These are phyloP conservation scores for Nakazawaea wyomingensis DNA, from an alignment of 805 yeast genomes.

Conservation along the genomic window DNA sequence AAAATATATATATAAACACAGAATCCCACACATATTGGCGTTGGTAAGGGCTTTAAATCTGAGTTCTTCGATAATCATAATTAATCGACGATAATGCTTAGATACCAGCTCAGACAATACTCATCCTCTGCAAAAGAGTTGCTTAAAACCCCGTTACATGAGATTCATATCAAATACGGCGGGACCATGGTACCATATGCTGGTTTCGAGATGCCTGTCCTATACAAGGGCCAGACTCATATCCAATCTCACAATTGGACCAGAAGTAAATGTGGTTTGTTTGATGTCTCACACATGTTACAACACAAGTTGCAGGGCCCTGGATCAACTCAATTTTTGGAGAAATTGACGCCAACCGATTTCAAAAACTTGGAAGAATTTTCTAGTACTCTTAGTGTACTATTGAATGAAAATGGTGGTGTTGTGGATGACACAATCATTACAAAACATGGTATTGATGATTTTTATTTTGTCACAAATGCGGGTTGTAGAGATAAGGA, in stretches of 20 bases:
- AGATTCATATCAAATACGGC: constrained; percentile 69
- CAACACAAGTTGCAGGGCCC: constrained; percentile 79
- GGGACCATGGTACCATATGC: constrained; percentile 96
- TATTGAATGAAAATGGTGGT: constrained; percentile 68
- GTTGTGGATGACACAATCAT: constrained; percentile 92
- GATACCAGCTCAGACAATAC: background rate
- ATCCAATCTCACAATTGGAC: constrained; percentile 96
- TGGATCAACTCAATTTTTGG: constrained; percentile 61
- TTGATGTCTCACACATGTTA: constrained; percentile 96
- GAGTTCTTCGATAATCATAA: no score
- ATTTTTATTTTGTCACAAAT: constrained; percentile 85
- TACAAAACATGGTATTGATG: constrained; percentile 71
- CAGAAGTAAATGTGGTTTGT: constrained; percentile 78
- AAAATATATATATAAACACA: no score
- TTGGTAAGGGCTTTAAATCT: no score
- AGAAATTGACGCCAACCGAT: constrained; percentile 86
- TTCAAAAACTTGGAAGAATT: constrained; percentile 49
- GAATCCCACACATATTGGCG: no score
- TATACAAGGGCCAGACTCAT: constrained; percentile 80
- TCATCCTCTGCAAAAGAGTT: background rate
- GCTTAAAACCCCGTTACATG: constrained; percentile 70
- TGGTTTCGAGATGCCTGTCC: constrained; percentile 93
- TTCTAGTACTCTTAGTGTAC: constrained; percentile 70
- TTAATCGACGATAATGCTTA: background rate
- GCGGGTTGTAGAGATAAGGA: constrained; percentile 93